Evolutionary conservation across 805 yeast species (phyloP).

Genomic region (Barnettozyma pratensis): DNA sequence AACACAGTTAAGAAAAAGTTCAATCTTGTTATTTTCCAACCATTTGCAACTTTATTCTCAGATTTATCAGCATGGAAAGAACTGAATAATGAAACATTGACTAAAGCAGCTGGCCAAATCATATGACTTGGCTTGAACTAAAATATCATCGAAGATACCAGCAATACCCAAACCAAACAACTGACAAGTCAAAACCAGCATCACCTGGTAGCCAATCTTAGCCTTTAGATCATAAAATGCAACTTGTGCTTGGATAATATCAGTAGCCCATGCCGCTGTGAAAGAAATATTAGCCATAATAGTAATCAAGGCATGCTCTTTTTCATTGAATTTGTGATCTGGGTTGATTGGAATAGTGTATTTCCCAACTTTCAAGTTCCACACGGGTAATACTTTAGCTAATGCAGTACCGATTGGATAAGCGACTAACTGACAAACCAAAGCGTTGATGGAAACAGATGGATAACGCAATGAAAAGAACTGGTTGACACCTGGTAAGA

Average conservation of each 20-base stretch:
- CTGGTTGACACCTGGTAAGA: constrained; percentile 40
- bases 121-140: constrained; percentile 46
- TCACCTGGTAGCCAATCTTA: constrained; percentile 45
- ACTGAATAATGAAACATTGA: constrained; percentile 43
- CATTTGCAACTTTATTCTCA: constrained; percentile 29
- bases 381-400: constrained; percentile 36
- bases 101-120: constrained; percentile 50
- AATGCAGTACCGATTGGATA: constrained; percentile 41
- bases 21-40: constrained; percentile 31
- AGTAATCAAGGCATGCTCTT: constrained; percentile 52
- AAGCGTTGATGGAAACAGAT: constrained; percentile 36
- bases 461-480: constrained; percentile 55
- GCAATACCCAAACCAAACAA: constrained; percentile 66
- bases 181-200: constrained; percentile 50
- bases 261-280: constrained; percentile 32
- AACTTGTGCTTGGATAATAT: constrained; percentile 19
- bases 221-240: constrained; percentile 27
- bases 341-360: constrained; percentile 48
- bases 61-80: constrained; percentile 32
- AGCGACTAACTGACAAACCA: constrained; percentile 42
- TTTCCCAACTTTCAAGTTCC: constrained; percentile 18
- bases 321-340: constrained; percentile 61
- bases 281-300: constrained; percentile 32
- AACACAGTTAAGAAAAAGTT: constrained; percentile 30
- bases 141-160: constrained; percentile 54